Base-by-base conservation (phyloP, 2,329 filamentous ascomycete species). In the Fusarium falciforme region DNA sequence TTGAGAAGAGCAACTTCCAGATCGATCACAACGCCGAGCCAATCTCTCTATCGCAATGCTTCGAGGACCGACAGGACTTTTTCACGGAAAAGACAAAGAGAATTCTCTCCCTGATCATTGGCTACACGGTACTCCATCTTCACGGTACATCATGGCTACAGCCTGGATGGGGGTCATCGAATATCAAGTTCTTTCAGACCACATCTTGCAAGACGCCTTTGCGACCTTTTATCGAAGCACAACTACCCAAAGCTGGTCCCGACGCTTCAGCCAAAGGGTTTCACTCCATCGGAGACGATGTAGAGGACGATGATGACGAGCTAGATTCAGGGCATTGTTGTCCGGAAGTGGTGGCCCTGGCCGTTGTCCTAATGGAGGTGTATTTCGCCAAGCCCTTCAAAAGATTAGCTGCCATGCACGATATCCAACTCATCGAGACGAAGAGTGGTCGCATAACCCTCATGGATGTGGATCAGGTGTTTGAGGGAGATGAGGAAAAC, bases 301-400 rank as follows among this genome's bases (percentile, higher is more conserved):
- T n/a, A 31, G 47, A 31, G 16, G 47, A 31, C 16, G 47, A 54
- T 7, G 47, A 25, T 54, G 33, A 61, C 3, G 68, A 64, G 4
- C 1, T 70, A 0, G 55, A 67, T 2, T 47, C 54, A 3, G 57
- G 14, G 0, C 66, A 68, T 16, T 14, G 20, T 5, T 71, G 55
- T 3, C 66, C 66, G 0, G 35, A 31, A 38, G 16, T 68, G 20
- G 44, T 71, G 10, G 27, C 66, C 2, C 25, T 71, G 7, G 68
- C 66, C 0, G 61, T 68, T 0, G 49, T 71, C 3, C n/a, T 71
- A 12, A 63, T 71, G 29, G 68, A 71, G 25, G 25, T 71, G 2
- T 63, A 68, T 22, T 68, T 71, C 14, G 66, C 16, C 6, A 60
- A 33, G 2, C 61, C 68, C 1, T 71, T 71, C n/a, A 55, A 49